Percentiles rank a stretch among this genome's conserved stretches.
These are phyloP conservation scores for Panellus pusillus DNA, from an alignment of 768 basidiomycete genomes.

Conservation along the genomic window DNA sequence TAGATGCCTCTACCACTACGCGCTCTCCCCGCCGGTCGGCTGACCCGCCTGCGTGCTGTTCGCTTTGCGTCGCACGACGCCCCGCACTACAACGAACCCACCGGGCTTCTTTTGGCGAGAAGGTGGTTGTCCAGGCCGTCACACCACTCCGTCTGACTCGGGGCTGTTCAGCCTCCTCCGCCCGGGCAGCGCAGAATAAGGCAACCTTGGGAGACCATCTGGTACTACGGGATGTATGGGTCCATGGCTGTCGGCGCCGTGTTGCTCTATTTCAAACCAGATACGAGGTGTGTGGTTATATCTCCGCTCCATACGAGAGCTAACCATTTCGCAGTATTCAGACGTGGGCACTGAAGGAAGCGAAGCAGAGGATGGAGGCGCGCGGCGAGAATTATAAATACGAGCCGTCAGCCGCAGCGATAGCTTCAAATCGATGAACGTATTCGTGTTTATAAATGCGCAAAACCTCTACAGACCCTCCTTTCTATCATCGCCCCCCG, in stretches of 20 bases:
- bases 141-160: background rate
- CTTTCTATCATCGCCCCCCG: background rate
- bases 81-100: slow-evolving; percentile 86
- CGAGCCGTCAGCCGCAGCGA: slow-evolving; percentile 49
- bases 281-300: slow-evolving; percentile 69
- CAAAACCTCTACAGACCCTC: background rate
- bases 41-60: slow-evolving; percentile 33
- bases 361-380: slow-evolving; percentile 87
- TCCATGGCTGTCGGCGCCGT: slow-evolving; percentile 74
- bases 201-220: slow-evolving; percentile 89
- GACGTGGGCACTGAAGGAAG: slow-evolving; percentile 89
- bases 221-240: slow-evolving; percentile 92
- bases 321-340: slow-evolving; percentile 62
- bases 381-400: slow-evolving; percentile 91
- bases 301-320: background rate
- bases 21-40: slow-evolving; percentile 38
- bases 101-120: slow-evolving; percentile 85
- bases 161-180: slow-evolving; percentile 60
- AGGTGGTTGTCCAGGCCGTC: slow-evolving; percentile 46
- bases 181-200: slow-evolving; percentile 83
- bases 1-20: slow-evolving; percentile 53
- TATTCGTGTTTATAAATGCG: background rate
- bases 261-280: slow-evolving; percentile 88
- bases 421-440: slow-evolving; percentile 12
- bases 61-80: slow-evolving; percentile 74